These are phyloP conservation scores for Botrytis byssoidea DNA, from an alignment of 2,329 filamentous ascomycete species.

Conservation along the genomic window DNA sequence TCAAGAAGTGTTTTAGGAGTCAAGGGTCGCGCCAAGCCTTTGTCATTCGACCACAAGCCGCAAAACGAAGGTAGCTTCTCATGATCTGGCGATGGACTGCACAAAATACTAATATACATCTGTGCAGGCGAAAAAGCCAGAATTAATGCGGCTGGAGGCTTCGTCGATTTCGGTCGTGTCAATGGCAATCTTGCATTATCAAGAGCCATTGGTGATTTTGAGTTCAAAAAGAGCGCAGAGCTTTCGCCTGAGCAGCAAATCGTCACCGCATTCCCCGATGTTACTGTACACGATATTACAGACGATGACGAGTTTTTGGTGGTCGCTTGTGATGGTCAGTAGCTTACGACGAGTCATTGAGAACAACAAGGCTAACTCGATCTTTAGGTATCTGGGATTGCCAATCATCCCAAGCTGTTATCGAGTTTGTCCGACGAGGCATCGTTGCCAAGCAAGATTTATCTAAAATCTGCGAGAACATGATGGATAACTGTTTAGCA, in stretches of 20 bases:
- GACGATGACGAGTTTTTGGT: constrained; percentile 96
- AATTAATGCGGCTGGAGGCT: constrained; percentile 92
- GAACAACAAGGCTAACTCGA: constrained; percentile 28
- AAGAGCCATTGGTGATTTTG: constrained; percentile 96
- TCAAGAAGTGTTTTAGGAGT: constrained; percentile 93
- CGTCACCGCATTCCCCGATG: constrained; percentile 93
- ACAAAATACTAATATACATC: constrained; percentile 31
- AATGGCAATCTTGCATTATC: constrained; percentile 97
- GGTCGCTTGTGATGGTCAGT: constrained; percentile 85
- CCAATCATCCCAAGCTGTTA: constrained; percentile 93
- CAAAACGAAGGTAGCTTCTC: constrained; percentile 79
- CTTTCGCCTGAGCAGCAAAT: constrained; percentile 98
- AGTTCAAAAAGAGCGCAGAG: constrained; percentile 99
- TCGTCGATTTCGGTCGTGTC: constrained; percentile 97
- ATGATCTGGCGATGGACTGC: background rate
- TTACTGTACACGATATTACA: constrained; percentile 83
- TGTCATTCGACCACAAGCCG: constrained; percentile 99
- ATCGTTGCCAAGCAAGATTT: constrained; percentile 96
- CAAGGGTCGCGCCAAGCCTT: constrained; percentile 93
- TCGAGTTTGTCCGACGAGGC: constrained; percentile 94
- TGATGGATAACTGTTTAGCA: constrained; percentile 99
- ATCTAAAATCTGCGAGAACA: constrained; percentile 95
- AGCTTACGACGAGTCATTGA: background rate
- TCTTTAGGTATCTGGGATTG: constrained; percentile 95
- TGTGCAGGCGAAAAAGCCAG: constrained; percentile 86